Conservation (phyloP, 176 grass and related monocot species). For the Echinochloa phyllopogon region DNA sequence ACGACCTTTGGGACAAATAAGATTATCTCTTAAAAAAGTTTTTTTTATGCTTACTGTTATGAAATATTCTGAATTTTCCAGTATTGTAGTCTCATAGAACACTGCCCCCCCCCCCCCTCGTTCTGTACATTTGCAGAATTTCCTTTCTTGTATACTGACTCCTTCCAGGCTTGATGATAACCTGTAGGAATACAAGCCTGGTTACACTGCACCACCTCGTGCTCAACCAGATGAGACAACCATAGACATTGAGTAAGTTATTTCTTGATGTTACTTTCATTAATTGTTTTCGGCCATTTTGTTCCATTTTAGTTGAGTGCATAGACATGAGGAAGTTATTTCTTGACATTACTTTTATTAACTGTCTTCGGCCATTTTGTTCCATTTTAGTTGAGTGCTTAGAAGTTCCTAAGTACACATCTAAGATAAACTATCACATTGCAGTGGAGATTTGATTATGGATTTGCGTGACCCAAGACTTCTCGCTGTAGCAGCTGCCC, state of each 20-base stretch:
- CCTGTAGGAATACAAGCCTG: constrained; percentile 80
- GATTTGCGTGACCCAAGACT: constrained; percentile 86
- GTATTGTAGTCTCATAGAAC: constrained; percentile 1
- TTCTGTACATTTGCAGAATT: neutral
- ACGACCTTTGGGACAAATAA: neutral
- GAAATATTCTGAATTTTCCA: constrained; percentile 11
- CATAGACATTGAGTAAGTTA: constrained; percentile 79
- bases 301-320: neutral
- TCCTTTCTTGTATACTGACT: constrained; percentile 27
- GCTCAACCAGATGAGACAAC: constrained; percentile 73
- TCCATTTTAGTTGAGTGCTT: constrained; percentile 4
- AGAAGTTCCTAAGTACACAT: neutral
- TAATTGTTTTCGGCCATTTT: constrained; percentile 22
- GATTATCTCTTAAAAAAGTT: neutral
- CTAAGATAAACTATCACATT: constrained; percentile 32
- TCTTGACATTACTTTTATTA: constrained; percentile 5
- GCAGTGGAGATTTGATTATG: constrained; percentile 83
- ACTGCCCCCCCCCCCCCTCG: neutral
- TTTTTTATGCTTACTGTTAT: neutral
- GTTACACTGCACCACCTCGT: constrained; percentile 74
- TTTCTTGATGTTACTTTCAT: constrained; percentile 15
- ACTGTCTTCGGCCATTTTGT: constrained; percentile 16
- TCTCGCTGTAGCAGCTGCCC: constrained; percentile 81
- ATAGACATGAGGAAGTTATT: constrained; percentile 81
- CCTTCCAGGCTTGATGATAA: constrained; percentile 21